A percentile compares a stretch with the other conserved stretches of the same genome.
These are phyloP conservation scores for Kwoniella heveanensis DNA, from an alignment of 768 basidiomycete genomes.

Conservation along the genomic window DNA sequence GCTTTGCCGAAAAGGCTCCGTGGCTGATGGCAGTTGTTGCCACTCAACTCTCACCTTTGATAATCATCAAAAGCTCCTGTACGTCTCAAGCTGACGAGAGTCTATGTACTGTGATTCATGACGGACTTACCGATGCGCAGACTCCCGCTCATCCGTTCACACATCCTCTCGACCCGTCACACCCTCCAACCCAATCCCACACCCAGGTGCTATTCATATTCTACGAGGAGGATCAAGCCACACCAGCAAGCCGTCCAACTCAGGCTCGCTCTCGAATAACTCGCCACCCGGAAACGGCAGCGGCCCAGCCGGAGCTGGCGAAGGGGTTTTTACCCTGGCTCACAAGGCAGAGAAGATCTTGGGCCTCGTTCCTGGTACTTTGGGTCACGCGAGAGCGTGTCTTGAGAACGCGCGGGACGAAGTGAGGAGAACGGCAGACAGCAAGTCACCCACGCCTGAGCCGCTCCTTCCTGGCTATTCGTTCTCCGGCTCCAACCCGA, in stretches of 20 bases:
- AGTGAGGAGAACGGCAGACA: conserved; percentile 23
- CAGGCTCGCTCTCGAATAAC: neutral
- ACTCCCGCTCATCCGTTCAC: conserved; percentile 37
- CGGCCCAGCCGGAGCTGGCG: neutral
- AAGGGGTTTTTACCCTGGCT: conserved; percentile 33
- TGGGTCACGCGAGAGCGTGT: conserved; percentile 41
- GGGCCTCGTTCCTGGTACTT: conserved; percentile 44
- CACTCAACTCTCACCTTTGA: no score
- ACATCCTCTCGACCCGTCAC: conserved; percentile 44
- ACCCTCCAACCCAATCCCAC: conserved; percentile 21
- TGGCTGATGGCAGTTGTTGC: no score
- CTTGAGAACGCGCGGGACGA: conserved; percentile 49
- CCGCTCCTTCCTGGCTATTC: neutral
- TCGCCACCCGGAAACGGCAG: neutral
- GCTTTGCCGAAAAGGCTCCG: no score
- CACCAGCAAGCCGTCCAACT: neutral
- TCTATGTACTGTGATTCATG: no score
- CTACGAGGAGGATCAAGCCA: neutral
- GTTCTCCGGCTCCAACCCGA: neutral
- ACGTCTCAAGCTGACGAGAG: neutral
- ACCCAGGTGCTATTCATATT: neutral
- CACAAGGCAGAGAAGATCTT: conserved; percentile 44
- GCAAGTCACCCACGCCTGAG: neutral
- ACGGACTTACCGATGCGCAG: conserved; percentile 11
- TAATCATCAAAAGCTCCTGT: no score